Evolutionary conservation across 1,139 yeast genomes (phyloP), one percentile per base, ranked within the genome.

Genomic region (Kodamaea ohmeri): DNA sequence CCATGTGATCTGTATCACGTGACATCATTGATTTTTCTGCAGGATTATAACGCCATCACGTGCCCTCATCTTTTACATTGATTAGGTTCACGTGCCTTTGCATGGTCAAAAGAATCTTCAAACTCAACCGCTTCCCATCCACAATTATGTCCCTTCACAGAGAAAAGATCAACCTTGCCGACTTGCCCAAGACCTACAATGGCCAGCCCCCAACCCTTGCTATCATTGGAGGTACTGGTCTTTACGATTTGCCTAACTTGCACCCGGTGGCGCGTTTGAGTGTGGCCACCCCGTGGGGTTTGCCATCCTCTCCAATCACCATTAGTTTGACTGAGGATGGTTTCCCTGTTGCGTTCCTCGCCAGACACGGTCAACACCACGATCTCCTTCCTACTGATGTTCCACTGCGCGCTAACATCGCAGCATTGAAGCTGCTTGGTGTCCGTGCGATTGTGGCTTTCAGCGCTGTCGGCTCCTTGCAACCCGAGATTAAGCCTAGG

Each of bases 211-310:
- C 92, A 18, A 73, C 78, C 31, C 72, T 92, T 35, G 97, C 95
- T 32, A 79, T 92, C 48, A 92, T 92, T 58, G 98, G 98, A 27
- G 98, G 98, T 32, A 92, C 98, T 3, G 99, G 99, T n/a, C 75
- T 92, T 32, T 92, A 92, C 69, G 85, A 87, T 42, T 73, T 92
- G 44, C 88, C 85, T 32, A 80, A 87, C 41, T 71, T 90, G 46
- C 76, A 82, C 34, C 95, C 96, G 2, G 94, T 89, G 37, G 97
- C 97, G 18, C 72, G 84, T 50, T 66, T 89, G 37, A 78, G 86
- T 6, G 63, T 88, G 39, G 75, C 83, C 14, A 92, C 98, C 7
- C 99, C 99, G 17, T 92, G 98, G 97, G 99, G 98, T 6, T 76
- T 74, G 51, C 96, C 99, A 16, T 89, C 97, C 4, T 84, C 95